Base-by-base conservation (phyloP, 495 filamentous ascomycete species). In the Penicillium waksmanii region DNA sequence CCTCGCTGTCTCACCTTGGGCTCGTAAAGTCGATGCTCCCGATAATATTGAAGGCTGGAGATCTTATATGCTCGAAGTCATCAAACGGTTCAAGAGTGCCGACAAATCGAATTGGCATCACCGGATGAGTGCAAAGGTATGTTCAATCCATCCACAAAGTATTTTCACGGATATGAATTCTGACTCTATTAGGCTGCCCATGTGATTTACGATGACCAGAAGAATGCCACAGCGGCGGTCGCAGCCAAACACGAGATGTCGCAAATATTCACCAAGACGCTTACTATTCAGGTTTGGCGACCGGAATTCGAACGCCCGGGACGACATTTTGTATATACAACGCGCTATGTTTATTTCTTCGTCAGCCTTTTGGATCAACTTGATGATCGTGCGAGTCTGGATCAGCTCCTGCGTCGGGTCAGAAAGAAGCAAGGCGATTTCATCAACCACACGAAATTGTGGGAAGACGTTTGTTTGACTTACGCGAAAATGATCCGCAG, bases 41-140 rank as follows among this genome's bases (percentile, higher is more conserved):
- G 69, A 80, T 27, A 84, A 86, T 25, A 58, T 73, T 12, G 86
- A 87, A 34, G 81, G 82, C 15, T 98, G 94, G 90, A 86, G 90
- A 49, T 66, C 79, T 11, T 96, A 90, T 63, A 82, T 94, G 23
- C 81, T 95, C 10, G 80, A 85, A 51, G 84, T 88, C 3, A 74
- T 98, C 49, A 87, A 85, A 53, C 83, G 84, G 51, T 82, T 98
- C 53, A 89, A 91, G 58, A 85, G 84, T 49, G 91, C 91, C 21
- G 95, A 99, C 67, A 96, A 97, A 74, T 87, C 89, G 3, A 92
- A 96, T 66, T 99, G 95, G 95, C 95, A 99, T 69, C 95, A 99
- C 66, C 89, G 95, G 2, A 92, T 99, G 78, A 89, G 90, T 61
- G 84, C 85, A 49, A 87, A 93, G 35, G 86, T 83, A 72, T 17